Evolutionary conservation across 495 filamentous ascomycete species (phyloP), one percentile per base, ranked within the genome.

Genomic region (Penicillium macrosclerotiorum): DNA sequence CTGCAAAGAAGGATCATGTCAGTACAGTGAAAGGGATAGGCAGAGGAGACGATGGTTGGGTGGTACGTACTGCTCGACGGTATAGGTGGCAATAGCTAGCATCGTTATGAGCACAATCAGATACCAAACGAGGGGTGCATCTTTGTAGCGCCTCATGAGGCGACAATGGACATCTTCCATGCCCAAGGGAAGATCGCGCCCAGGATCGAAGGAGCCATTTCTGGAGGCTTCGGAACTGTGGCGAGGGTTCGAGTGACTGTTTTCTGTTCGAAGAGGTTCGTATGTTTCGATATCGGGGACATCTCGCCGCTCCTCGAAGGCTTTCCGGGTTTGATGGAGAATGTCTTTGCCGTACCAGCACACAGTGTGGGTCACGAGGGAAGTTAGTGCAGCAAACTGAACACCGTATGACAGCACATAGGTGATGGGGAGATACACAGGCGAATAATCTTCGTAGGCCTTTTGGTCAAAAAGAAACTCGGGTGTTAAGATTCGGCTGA

Each of bases 361-460:
- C 23, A 64, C 12, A 14, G 50, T 58, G 37, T 59, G 62, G 20
- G 52, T 65, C 2, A 62, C 59, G 12, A 69, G 37, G 2, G 88
- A 81, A 14, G 89, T 82, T 29, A 94, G 68, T 3, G 83, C 84
- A 7, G 89, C 89, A 62, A 94, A 94, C 49, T 90, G 87, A 17
- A 92, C 79, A 0, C 81, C 88, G 47, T 92, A 94, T 45, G 84
- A 86, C 12, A 93, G 63, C 13, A 86, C 85, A 47, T 90, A 91
- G 13, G 88, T 90, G 49, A 92, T 89, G 6, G 88, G 86, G 17
- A 91, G 71, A 58, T 88, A 92, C 4, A 92, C 85, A 22, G 86
- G 80, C 57, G 86, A 89, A 57, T 92, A 92, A 1, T 80, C 79
- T 17, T 81, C 69, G 54, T 91, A 92, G 22, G 85, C 86, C 27